phyloP scores from a whole-genome alignment of 768 basidiomycete species.

The Exsudoporus frostii region DNA sequence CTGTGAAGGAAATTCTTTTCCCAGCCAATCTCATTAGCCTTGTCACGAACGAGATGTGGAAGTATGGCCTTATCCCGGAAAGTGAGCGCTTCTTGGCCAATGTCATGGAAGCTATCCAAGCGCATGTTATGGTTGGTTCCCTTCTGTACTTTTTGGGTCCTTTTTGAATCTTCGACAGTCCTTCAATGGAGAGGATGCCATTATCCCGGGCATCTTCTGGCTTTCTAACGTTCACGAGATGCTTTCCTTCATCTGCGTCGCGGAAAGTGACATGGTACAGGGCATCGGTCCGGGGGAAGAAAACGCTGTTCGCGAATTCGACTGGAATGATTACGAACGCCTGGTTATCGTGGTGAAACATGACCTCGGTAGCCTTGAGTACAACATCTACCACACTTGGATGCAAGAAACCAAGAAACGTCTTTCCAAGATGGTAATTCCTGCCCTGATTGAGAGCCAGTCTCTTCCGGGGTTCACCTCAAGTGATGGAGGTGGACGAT shows the following conservation, averaged over 20 bases:
- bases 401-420: slow-evolving; percentile 98
- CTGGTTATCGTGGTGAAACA: slow-evolving; percentile 98
- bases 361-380: slow-evolving; percentile 96
- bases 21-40: slow-evolving; percentile 97
- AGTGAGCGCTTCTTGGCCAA: slow-evolving; percentile 98
- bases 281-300: slow-evolving; percentile 97
- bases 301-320: slow-evolving; percentile 85
- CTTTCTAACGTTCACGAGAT: slow-evolving; percentile 99
- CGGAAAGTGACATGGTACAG: slow-evolving; percentile 98
- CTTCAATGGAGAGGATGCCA: slow-evolving; percentile 90
- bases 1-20: slow-evolving; percentile 96
- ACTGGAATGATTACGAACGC: slow-evolving; percentile 96
- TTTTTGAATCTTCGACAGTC: slow-evolving; percentile 46
- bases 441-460: slow-evolving; percentile 97
- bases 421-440: slow-evolving; percentile 95
- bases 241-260: slow-evolving; percentile 97
- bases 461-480: slow-evolving; percentile 97
- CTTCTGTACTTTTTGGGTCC: background rate
- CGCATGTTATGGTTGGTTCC: slow-evolving; percentile 89
- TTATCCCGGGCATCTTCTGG: slow-evolving; percentile 98
- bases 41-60: slow-evolving; percentile 99
- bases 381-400: slow-evolving; percentile 99
- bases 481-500: slow-evolving; percentile 85
- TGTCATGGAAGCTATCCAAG: slow-evolving; percentile 97
- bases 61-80: slow-evolving; percentile 93